Conservation (phyloP, 441 rosid genomes). For the Omphalea diandra region DNA sequence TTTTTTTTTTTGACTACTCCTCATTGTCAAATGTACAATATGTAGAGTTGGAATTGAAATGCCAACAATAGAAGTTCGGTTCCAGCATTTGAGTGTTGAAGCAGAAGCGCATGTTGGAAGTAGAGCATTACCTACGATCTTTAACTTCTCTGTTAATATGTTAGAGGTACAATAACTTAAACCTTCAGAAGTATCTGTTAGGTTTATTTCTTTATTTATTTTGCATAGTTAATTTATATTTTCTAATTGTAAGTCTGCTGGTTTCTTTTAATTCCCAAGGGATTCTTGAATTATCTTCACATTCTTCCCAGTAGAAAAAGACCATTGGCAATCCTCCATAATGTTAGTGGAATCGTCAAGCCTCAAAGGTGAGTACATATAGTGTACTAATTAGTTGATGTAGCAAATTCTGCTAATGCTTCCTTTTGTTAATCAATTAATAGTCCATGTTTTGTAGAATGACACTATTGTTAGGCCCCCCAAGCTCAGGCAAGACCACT, state of each 20-base stretch:
- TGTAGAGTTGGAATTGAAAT: slow-evolving; percentile 58
- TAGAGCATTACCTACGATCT: slow-evolving; percentile 70
- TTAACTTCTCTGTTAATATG: slow-evolving; percentile 44
- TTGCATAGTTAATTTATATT: neutral
- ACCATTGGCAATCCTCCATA: slow-evolving; percentile 49
- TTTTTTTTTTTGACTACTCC: neutral
- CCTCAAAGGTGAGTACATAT: slow-evolving; percentile 47
- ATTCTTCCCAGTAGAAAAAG: slow-evolving; percentile 56
- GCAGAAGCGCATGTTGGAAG: slow-evolving; percentile 63
- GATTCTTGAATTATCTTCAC: slow-evolving; percentile 39
- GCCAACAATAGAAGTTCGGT: slow-evolving; percentile 68
- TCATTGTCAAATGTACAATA: neutral
- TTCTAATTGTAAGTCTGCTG: neutral
- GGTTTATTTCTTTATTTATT: neutral
- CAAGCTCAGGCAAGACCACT: slow-evolving; percentile 67
- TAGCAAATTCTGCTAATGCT: neutral
- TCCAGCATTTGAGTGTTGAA: slow-evolving; percentile 52
- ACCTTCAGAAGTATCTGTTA: no score
- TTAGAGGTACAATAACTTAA: slow-evolving; percentile 38
- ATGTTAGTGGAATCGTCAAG: slow-evolving; percentile 62
- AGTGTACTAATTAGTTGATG: neutral
- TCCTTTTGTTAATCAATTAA: neutral
- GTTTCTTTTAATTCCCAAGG: slow-evolving; percentile 22
- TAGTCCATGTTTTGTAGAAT: slow-evolving; percentile 29
- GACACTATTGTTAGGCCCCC: slow-evolving; percentile 68